A percentile compares a stretch with the other conserved stretches of the same genome.
phyloP scores from a whole-genome alignment of 2,329 filamentous ascomycete genomes.

The Verticillium isaacii region DNA sequence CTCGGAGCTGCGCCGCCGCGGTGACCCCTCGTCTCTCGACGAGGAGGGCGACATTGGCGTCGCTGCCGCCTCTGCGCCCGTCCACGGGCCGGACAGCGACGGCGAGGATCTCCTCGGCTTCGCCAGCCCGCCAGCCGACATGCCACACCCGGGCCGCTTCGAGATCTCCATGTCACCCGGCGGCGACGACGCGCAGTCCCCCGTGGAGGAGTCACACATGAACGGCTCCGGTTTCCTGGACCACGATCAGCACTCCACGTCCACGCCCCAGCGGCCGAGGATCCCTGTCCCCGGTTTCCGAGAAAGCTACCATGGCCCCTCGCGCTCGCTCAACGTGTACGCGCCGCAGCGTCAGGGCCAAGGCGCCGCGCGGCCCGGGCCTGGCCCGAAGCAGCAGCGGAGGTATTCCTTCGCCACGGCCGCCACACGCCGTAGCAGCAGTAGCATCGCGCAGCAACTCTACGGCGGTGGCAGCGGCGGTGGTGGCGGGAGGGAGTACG shows the following conservation, averaged over 20 bases:
- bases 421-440: constrained; percentile 40
- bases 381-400: constrained; percentile 36
- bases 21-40: constrained; percentile 9
- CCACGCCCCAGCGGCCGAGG: constrained; percentile 5
- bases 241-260: background rate
- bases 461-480: constrained; percentile 26
- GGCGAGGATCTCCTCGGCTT: constrained; percentile 65
- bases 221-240: constrained; percentile 9
- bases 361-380: constrained; percentile 17
- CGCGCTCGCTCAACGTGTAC: constrained; percentile 4
- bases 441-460: constrained; percentile 48
- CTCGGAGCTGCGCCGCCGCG: constrained; percentile 67
- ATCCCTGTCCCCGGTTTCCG: constrained; percentile 7
- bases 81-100: constrained; percentile 22
- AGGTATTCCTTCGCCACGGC: constrained; percentile 50
- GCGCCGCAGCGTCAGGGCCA: constrained; percentile 20
- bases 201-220: constrained; percentile 23
- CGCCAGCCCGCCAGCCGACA: constrained; percentile 54
- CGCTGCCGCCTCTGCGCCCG: constrained; percentile 28
- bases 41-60: constrained; percentile 87
- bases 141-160: constrained; percentile 73
- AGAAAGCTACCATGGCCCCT: constrained; percentile 31
- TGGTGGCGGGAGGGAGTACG: constrained; percentile 15
- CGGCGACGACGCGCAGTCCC: constrained; percentile 31
- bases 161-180: constrained; percentile 53